A percentile compares a stretch with the other conserved stretches of the same genome.
Evolutionary conservation across 768 basidiomycete species (phyloP).

Genomic region (Leccinum boreale): DNA sequence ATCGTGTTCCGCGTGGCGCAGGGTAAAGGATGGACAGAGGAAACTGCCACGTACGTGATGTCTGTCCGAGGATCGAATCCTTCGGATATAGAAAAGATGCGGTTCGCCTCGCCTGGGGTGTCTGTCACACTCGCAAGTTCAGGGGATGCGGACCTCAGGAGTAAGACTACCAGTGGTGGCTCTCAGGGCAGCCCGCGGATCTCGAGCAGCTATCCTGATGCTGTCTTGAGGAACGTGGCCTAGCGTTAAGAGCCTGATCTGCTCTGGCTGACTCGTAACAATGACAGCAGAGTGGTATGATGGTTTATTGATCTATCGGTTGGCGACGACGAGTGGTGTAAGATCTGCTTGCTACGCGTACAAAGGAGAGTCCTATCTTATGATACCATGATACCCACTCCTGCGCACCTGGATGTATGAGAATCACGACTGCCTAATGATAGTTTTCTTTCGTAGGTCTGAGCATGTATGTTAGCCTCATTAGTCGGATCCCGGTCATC

Average conservation of each 20-base stretch:
- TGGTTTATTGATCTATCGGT: background rate
- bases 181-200: background rate
- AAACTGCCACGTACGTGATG: background rate
- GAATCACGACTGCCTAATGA: background rate
- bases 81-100: background rate
- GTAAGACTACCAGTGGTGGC: background rate
- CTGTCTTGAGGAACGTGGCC: background rate
- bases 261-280: background rate
- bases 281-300: background rate
- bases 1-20: background rate
- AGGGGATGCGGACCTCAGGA: background rate
- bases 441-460: background rate
- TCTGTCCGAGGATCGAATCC: background rate
- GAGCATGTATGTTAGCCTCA: no score
- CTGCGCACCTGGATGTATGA: background rate
- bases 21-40: background rate
- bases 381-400: background rate
- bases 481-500: background rate
- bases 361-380: background rate
- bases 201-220: background rate
- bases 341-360: background rate
- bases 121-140: conserved; percentile 1
- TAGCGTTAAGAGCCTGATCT: background rate
- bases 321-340: background rate
- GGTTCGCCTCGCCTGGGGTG: background rate